phyloP scores from a whole-genome alignment of 768 basidiomycete genomes.

The Epithele typhae region DNA sequence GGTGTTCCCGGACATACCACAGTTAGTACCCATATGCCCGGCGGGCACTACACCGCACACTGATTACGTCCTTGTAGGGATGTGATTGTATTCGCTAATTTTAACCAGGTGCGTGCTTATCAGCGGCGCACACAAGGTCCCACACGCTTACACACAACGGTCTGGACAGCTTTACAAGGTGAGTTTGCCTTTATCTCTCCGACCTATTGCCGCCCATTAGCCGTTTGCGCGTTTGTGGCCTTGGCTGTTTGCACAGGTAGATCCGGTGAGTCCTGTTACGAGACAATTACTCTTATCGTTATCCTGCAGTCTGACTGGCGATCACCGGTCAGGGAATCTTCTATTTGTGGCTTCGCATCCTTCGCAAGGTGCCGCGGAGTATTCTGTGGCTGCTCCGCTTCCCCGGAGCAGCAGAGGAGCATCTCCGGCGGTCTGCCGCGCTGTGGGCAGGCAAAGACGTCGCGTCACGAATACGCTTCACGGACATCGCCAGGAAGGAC shows the following conservation, averaged over 20 bases:
- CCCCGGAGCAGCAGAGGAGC: slow-evolving; percentile 41
- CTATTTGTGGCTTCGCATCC: slow-evolving; percentile 45
- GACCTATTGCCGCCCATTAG: no score
- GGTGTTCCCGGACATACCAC: slow-evolving; percentile 41
- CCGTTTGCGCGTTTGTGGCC: no score
- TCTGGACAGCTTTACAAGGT: slow-evolving; percentile 41
- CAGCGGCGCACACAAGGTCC: slow-evolving; percentile 1
- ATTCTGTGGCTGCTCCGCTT: slow-evolving; percentile 53
- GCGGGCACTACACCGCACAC: slow-evolving; percentile 1
- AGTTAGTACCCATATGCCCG: slow-evolving; percentile 29
- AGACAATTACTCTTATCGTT: no score
- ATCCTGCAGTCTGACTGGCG: no score
- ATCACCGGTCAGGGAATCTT: slow-evolving; percentile 33
- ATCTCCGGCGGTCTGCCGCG: slow-evolving; percentile 37
- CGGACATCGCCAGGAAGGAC: slow-evolving; percentile 44
- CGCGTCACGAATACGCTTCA: slow-evolving; percentile 42
- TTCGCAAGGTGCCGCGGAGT: slow-evolving; percentile 38
- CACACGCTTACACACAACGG: slow-evolving; percentile 8
- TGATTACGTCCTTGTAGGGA: slow-evolving; percentile 29
- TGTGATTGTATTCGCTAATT: slow-evolving; percentile 46
- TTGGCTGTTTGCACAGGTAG: no score
- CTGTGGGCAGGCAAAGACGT: slow-evolving; percentile 44
- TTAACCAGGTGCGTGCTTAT: slow-evolving; percentile 39
- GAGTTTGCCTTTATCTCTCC: no score
- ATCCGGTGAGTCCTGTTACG: no score